Evolutionary conservation across 768 basidiomycete genomes (phyloP).

Genomic region (Gyrodon lividus): DNA sequence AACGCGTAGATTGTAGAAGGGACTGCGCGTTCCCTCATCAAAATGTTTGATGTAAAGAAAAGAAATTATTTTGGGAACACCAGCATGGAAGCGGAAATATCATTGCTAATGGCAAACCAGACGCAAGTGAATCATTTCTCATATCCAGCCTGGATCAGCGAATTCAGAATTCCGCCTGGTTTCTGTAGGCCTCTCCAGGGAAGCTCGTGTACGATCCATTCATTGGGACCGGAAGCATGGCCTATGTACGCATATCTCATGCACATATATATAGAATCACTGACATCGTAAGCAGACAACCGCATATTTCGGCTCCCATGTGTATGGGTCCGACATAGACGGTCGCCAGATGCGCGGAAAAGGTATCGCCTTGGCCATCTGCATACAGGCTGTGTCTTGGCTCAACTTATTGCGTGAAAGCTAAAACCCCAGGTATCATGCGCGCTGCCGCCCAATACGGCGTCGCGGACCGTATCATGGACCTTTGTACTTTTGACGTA

Average conservation of each 20-base stretch:
- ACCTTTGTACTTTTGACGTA: constrained; percentile 91
- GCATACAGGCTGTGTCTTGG: not conserved
- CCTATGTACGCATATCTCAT: constrained; percentile 52
- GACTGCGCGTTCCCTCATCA: constrained; percentile 64
- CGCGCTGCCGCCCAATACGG: constrained; percentile 86
- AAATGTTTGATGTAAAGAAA: constrained; percentile 84
- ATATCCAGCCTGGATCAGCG: not conserved
- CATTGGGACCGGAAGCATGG: constrained; percentile 89
- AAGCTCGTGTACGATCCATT: constrained; percentile 96
- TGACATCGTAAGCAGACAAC: constrained; percentile 52
- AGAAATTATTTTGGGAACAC: constrained; percentile 92
- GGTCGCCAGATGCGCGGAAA: constrained; percentile 97
- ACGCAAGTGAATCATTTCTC: constrained; percentile 58
- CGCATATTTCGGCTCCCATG: constrained; percentile 83
- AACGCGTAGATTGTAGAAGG: constrained; percentile 53
- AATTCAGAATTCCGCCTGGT: not conserved
- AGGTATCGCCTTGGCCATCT: constrained; percentile 41
- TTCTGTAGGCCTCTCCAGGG: constrained; percentile 72
- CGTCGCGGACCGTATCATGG: constrained; percentile 67
- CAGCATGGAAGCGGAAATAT: constrained; percentile 96
- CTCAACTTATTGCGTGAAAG: constrained; percentile 19
- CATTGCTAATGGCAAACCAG: constrained; percentile 95
- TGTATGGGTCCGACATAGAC: constrained; percentile 94
- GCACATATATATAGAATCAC: not conserved
- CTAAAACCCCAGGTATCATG: constrained; percentile 62